Conservation (phyloP, 129 eudicot species). For the Ambrosia trifida region DNA sequence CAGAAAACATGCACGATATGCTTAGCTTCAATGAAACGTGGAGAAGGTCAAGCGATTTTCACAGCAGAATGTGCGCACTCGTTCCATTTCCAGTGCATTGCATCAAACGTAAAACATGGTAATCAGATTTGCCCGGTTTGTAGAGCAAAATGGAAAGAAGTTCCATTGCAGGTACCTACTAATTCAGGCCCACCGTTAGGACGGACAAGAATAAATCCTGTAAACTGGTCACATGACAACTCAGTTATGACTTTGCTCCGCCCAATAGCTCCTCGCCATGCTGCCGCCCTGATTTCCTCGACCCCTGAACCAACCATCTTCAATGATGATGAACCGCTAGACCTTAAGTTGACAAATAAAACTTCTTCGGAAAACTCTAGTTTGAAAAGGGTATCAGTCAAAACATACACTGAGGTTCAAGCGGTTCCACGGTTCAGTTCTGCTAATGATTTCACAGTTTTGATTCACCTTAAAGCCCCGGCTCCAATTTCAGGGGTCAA, state of each 20-base stretch:
- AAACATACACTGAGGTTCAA: conserved; percentile 66
- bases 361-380: conserved; percentile 22
- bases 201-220: conserved; percentile 56
- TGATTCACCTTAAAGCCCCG: conserved; percentile 75
- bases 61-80: conserved; percentile 97
- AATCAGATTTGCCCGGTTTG: conserved; percentile 80
- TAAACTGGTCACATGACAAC: conserved; percentile 52
- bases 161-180: conserved; percentile 61
- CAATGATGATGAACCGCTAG: conserved; percentile 62
- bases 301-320: conserved; percentile 65
- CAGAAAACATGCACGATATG: conserved; percentile 88
- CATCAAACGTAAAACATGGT: conserved; percentile 81
- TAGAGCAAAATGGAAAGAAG: conserved; percentile 81
- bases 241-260: conserved; percentile 53
- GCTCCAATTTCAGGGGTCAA: conserved; percentile 43
- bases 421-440: conserved; percentile 44
- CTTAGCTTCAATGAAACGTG: conserved; percentile 73
- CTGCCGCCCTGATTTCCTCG: conserved; percentile 38
- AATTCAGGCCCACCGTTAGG: conserved; percentile 41
- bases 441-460: conserved; percentile 51
- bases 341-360: conserved; percentile 38
- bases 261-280: conserved; percentile 52
- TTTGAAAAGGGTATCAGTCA: conserved; percentile 43
- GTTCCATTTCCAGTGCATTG: conserved; percentile 86
- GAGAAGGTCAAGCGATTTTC: conserved; percentile 88